phyloP scores from a whole-genome alignment of 2,329 filamentous ascomycete genomes.

The Aulographum hederae region DNA sequence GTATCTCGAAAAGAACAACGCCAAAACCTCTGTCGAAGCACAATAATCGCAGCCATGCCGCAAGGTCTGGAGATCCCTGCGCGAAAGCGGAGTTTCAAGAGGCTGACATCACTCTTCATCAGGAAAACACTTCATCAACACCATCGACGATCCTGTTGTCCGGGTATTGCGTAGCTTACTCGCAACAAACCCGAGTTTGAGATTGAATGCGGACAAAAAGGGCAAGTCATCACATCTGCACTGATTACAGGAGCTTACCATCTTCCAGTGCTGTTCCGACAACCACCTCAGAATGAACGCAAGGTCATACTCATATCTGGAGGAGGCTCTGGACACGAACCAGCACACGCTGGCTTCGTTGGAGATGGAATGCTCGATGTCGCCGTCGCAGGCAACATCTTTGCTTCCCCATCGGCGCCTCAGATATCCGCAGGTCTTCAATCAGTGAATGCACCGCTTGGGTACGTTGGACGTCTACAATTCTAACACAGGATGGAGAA shows the following conservation, averaged over 20 bases:
- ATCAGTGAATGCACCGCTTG: not conserved
- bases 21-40: too few relatives aligned
- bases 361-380: constrained; percentile 10
- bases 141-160: not conserved
- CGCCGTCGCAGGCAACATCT: constrained; percentile 10
- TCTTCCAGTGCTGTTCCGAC: not conserved
- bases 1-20: too few relatives aligned
- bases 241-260: not conserved
- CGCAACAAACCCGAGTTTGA: not conserved
- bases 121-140: not conserved
- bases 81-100: too few relatives aligned
- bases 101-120: too few relatives aligned
- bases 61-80: too few relatives aligned
- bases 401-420: constrained; percentile 10
- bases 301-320: constrained; percentile 10
- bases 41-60: too few relatives aligned
- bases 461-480: not conserved
- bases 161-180: not conserved
- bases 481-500: not conserved
- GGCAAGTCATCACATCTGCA: not conserved
- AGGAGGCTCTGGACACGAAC: constrained; percentile 13
- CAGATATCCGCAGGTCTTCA: constrained; percentile 7
- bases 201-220: not conserved
- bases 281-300: not conserved
- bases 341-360: constrained; percentile 10